phyloP scores from a whole-genome alignment of 192 early-diverging fungal genomes.

The Coemansia sp. region DNA sequence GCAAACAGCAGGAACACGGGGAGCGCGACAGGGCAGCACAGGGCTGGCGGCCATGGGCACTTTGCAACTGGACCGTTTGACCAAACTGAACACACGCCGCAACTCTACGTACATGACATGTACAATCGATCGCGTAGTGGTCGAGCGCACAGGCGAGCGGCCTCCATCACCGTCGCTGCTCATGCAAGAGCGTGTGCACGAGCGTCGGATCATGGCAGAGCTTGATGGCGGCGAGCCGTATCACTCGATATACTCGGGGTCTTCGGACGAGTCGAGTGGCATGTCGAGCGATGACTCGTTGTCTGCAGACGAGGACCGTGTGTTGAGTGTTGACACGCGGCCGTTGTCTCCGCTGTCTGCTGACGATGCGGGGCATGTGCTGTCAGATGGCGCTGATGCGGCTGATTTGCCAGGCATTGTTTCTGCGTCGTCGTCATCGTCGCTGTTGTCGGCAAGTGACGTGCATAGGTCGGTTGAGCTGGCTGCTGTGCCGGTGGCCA shows the following conservation, averaged over 20 bases:
- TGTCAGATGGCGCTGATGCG: constrained; percentile 1
- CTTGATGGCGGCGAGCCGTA: background rate
- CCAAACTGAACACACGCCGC: constrained; percentile 50
- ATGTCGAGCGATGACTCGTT: too few relatives aligned
- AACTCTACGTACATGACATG: constrained; percentile 51
- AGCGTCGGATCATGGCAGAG: constrained; percentile 8
- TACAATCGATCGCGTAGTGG: constrained; percentile 25
- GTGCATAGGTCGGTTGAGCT: background rate
- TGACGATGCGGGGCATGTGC: background rate
- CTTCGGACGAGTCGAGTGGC: background rate
- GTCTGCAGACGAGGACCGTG: background rate
- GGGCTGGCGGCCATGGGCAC: constrained; percentile 37
- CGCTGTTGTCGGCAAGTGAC: background rate
- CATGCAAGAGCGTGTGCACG: constrained; percentile 38
- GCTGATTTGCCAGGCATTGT: background rate
- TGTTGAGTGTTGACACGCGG: background rate
- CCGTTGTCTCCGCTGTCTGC: background rate
- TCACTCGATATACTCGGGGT: constrained; percentile 29
- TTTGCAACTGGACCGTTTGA: constrained; percentile 50
- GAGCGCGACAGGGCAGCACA: background rate
- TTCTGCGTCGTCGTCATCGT: background rate
- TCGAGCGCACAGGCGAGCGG: constrained; percentile 21
- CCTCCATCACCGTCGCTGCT: constrained; percentile 43
- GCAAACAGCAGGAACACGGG: constrained; percentile 10
- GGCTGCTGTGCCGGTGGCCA: background rate